Evolutionary conservation across 768 basidiomycete species (phyloP).

Genomic region (Pleurotus pulmonarius): DNA sequence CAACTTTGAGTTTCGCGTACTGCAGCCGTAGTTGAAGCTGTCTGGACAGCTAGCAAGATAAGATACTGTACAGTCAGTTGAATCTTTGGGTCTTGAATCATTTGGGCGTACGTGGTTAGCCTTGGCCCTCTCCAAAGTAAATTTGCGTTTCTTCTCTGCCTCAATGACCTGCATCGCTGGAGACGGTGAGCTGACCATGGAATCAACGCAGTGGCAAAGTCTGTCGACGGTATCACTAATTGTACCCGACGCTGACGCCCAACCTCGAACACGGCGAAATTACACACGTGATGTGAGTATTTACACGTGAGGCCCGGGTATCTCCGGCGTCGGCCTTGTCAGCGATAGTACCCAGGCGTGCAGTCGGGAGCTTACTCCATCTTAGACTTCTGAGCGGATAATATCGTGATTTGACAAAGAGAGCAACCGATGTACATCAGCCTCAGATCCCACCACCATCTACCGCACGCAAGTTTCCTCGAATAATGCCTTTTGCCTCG

Average conservation of each 20-base stretch:
- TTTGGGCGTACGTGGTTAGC: slow-evolving; percentile 47
- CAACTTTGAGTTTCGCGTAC: slow-evolving; percentile 76
- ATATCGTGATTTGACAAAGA: not conserved
- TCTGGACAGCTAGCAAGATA: slow-evolving; percentile 49
- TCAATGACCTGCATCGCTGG: slow-evolving; percentile 27
- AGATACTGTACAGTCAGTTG: not conserved
- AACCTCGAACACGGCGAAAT: not conserved
- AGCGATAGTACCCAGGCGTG: not conserved
- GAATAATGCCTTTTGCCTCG: slow-evolving; percentile 63
- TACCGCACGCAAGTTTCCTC: not conserved
- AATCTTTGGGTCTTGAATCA: not conserved
- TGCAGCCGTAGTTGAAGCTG: slow-evolving; percentile 73
- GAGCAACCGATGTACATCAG: not conserved
- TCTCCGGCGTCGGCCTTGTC: not conserved
- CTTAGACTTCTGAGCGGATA: not conserved
- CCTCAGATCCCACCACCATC: not conserved
- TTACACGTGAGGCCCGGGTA: not conserved
- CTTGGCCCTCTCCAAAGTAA: slow-evolving; percentile 52
- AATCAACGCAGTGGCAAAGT: no score
- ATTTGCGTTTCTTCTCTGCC: slow-evolving; percentile 42
- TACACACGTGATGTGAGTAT: not conserved
- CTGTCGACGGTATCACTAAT: not conserved
- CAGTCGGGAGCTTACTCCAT: not conserved
- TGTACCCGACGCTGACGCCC: not conserved
- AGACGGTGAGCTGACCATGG: not conserved